These are phyloP conservation scores for Cytospora piceae DNA, from an alignment of 2,329 filamentous ascomycete species.

Conservation along the genomic window DNA sequence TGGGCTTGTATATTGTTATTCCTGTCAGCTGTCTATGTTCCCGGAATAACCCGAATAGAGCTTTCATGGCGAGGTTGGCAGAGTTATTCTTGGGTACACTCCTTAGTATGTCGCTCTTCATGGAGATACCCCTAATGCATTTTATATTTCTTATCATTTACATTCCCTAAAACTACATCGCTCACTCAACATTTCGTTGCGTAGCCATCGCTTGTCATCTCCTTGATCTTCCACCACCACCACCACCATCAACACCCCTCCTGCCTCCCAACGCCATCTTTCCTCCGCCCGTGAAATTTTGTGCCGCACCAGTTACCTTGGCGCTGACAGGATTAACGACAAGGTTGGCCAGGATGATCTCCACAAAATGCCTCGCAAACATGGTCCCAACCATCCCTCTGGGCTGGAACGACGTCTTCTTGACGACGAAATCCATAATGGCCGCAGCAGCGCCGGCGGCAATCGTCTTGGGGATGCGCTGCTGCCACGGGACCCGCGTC, in stretches of 20 bases:
- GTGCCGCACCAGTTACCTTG: constrained; percentile 19
- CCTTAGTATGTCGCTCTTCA: too few relatives aligned
- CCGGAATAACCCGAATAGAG: too few relatives aligned
- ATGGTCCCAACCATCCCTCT: constrained; percentile 28
- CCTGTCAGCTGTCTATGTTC: too few relatives aligned
- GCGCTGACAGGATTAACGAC: constrained; percentile 26
- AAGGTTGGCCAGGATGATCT: constrained; percentile 27
- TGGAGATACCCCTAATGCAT: neutral
- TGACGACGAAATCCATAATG: constrained; percentile 26
- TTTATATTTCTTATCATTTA: neutral
- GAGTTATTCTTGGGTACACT: too few relatives aligned
- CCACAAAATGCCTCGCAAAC: constrained; percentile 26
- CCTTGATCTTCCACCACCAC: neutral
- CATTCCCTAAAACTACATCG: neutral
- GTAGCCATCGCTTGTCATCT: neutral
- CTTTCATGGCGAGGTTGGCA: neutral
- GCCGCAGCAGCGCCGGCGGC: constrained; percentile 24
- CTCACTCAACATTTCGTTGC: neutral
- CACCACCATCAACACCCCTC: neutral
- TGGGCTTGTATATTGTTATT: too few relatives aligned
- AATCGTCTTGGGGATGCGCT: constrained; percentile 26
- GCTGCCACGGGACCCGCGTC: constrained; percentile 28
- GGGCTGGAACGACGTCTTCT: constrained; percentile 25
- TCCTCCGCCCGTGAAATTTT: neutral
- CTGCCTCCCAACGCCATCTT: neutral